Conservation (phyloP, 108 stramenopile genomes). For the Chaetoceros tenuissimus region DNA sequence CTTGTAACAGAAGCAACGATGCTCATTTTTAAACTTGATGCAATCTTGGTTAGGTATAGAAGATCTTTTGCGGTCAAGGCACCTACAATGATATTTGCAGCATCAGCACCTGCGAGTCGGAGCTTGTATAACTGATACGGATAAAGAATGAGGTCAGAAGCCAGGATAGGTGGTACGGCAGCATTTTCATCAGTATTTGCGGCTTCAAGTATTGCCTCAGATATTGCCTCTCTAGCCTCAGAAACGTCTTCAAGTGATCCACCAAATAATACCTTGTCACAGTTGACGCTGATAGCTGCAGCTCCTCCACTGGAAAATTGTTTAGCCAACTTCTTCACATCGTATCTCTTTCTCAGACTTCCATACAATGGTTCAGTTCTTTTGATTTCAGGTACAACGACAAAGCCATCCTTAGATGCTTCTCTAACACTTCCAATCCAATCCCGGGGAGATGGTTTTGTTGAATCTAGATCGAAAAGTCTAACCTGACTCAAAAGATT, state of each 20-base stretch:
- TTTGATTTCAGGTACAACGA: constrained; percentile 81
- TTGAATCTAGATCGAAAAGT: constrained; percentile 40
- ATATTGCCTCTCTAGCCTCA: constrained; percentile 41
- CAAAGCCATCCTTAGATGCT: constrained; percentile 34
- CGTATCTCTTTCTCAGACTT: constrained; percentile 68
- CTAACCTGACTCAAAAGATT: constrained; percentile 66
- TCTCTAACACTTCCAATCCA: constrained; percentile 62
- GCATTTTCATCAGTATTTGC: constrained; percentile 40
- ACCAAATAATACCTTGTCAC: constrained; percentile 73
- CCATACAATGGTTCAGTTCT: constrained; percentile 67
- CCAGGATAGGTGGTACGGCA: constrained; percentile 65
- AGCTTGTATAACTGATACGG: constrained; percentile 87
- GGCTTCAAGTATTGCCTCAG: constrained; percentile 30
- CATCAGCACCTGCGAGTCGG: constrained; percentile 80
- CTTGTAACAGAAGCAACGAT: constrained; percentile 55
- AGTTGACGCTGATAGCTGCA: constrained; percentile 61
- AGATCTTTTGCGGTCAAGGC: constrained; percentile 68
- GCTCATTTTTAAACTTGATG: constrained; percentile 55
- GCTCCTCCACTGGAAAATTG: constrained; percentile 47
- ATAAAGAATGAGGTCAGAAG: constrained; percentile 74
- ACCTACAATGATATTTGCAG: constrained; percentile 62
- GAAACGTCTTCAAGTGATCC: constrained; percentile 69
- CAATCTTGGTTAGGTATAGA: constrained; percentile 76
- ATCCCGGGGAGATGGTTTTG: constrained; percentile 62
- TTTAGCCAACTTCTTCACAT: constrained; percentile 54